Base-by-base conservation (phyloP, 371 early-diverging fungal genomes). In the Mucor mucedo region DNA sequence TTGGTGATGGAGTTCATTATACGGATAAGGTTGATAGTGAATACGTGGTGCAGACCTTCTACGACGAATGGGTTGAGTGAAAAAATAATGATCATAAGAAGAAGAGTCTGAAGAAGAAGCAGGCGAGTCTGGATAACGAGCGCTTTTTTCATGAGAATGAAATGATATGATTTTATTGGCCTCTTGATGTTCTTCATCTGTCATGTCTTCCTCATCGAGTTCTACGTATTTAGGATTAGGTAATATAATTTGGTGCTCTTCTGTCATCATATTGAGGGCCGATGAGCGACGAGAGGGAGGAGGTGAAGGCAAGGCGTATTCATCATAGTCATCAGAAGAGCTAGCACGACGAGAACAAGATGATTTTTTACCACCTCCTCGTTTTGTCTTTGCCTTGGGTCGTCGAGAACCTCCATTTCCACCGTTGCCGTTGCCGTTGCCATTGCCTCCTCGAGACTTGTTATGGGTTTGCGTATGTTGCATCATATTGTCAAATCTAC, bases 401-500 rank as follows among this genome's bases (percentile, higher is more conserved):
- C 63, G 62, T 55, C 66, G 33, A 5, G 60, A 35, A 8, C 42
- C 54, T 21, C 21, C 21, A 21, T 21, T 21, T 21, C 21, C 21
- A 1, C 21, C 21, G 21, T 21, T 21, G 21, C 21, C 21, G 21
- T 21, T 21, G 21, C 21, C 21, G 21, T 21, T 21, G 21, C 21
- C 21, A 1, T 21, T 21, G 21, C 21, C 21, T 21, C 53, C 42
- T 38, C 62, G 60, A 0, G 68, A 16, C 32, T 72, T 64, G n/a
- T 75, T 79, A 49, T 84, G 84, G 0, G 84, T 84, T 32, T 80
- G 79, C 9, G 83, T 82, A 54, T 84, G 84, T 30, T 84, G 84
- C 65, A 82, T 82, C 84, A 84, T 84, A 60, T 84, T 84, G 62
- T 84, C 84, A 53, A 78, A 84, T 11, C 84, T 80, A 58, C 84